These are phyloP conservation scores for Saturnispora besseyi DNA, from an alignment of 805 yeast genomes.

Conservation along the genomic window DNA sequence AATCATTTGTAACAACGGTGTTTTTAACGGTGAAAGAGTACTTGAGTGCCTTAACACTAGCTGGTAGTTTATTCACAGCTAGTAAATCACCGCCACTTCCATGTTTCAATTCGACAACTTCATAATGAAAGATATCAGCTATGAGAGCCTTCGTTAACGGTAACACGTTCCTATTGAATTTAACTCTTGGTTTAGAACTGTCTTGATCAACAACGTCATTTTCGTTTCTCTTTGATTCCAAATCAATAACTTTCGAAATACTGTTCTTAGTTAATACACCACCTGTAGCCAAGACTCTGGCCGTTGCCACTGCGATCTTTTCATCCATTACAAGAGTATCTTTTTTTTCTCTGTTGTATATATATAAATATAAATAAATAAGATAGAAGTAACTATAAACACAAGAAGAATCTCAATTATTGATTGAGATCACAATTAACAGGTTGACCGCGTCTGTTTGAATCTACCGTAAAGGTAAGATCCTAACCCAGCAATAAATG, in stretches of 20 bases:
- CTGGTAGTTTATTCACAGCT: constrained; percentile 18
- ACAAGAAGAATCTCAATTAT: not conserved
- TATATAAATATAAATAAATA: not conserved
- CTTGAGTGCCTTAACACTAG: constrained; percentile 17
- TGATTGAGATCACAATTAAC: not conserved
- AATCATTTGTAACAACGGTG: constrained; percentile 8
- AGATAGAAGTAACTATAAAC: not conserved
- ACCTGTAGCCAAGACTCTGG: not conserved
- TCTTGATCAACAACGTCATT: not conserved
- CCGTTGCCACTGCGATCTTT: not conserved
- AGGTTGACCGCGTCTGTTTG: constrained; percentile 1
- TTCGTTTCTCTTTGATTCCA: constrained; percentile 18
- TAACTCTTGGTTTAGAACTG: constrained; percentile 17
- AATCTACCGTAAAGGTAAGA: constrained; percentile 16
- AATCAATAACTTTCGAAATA: constrained; percentile 23
- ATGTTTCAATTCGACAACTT: constrained; percentile 16
- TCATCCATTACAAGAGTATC: not conserved
- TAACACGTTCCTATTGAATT: constrained; percentile 21
- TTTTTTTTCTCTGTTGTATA: not conserved
- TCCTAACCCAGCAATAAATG: constrained; percentile 41
- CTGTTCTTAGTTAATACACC: constrained; percentile 11
- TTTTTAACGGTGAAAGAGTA: constrained; percentile 12
- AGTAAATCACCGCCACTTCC: constrained; percentile 21
- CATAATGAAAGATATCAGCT: constrained; percentile 18
- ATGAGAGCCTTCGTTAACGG: constrained; percentile 6